Percentiles rank a stretch among this genome's conserved stretches.
Conservation (phyloP, 495 filamentous ascomycete genomes). For the Xylaria venustula region DNA sequence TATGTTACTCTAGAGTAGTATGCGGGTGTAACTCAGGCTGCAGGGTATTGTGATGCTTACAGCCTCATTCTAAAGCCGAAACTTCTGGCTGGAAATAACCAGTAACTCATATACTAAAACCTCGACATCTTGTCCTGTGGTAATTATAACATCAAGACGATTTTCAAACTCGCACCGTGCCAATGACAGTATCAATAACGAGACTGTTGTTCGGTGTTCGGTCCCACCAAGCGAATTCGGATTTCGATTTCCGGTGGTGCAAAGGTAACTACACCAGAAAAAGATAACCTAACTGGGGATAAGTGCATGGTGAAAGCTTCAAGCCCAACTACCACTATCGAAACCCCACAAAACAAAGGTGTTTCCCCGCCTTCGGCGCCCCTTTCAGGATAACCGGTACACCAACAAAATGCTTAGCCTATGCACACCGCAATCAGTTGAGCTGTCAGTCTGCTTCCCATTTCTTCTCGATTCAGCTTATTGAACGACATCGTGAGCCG, state of each 20-base stretch:
- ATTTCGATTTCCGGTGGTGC: background rate
- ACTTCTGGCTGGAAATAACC: too few relatives aligned
- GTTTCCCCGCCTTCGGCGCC: background rate
- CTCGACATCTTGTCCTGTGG: too few relatives aligned
- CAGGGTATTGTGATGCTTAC: background rate
- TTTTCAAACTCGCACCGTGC: background rate
- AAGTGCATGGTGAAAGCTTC: constrained; percentile 13
- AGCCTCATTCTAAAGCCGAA: too few relatives aligned
- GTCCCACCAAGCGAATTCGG: background rate
- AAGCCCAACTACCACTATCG: background rate
- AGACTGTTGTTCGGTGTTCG: background rate
- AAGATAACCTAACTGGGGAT: background rate
- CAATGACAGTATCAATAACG: background rate
- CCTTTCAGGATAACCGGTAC: background rate
- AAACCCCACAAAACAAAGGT: background rate
- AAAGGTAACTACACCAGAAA: background rate
- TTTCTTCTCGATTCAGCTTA: background rate
- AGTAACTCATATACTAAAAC: too few relatives aligned
- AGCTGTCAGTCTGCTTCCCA: background rate
- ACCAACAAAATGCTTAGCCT: background rate
- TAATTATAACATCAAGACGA: too few relatives aligned
- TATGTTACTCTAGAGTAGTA: too few relatives aligned
- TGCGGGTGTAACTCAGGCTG: too few relatives aligned
- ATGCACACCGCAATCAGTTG: background rate
- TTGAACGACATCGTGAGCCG: background rate